These are phyloP conservation scores for Umbelopsis isabellina DNA, from an alignment of 192 early-diverging fungal species.

Conservation along the genomic window DNA sequence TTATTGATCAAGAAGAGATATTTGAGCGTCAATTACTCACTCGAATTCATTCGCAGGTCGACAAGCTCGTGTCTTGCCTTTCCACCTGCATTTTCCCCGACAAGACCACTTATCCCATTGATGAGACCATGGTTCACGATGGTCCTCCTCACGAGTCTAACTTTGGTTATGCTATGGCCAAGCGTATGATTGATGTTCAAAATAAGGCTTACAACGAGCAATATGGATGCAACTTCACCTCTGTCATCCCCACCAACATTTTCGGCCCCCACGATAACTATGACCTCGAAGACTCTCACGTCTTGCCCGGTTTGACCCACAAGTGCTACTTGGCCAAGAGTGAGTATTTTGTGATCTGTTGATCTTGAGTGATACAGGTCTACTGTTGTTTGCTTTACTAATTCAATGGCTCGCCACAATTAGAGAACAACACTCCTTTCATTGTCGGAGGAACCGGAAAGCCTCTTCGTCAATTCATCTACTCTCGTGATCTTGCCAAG, in stretches of 20 bases:
- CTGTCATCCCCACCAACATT: constrained; percentile 82
- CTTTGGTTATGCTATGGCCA: constrained; percentile 82
- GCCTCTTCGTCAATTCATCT: constrained; percentile 84
- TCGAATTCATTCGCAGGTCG: constrained; percentile 48
- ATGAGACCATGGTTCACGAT: constrained; percentile 83
- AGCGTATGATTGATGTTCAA: constrained; percentile 83
- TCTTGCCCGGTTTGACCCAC: constrained; percentile 79
- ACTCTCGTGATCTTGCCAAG: constrained; percentile 77
- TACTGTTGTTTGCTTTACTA: not conserved
- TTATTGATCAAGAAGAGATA: no score
- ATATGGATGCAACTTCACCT: constrained; percentile 79
- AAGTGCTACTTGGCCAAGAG: constrained; percentile 83
- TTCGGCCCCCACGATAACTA: constrained; percentile 85
- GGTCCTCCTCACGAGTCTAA: constrained; percentile 82
- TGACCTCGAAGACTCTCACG: constrained; percentile 77
- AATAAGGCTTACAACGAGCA: constrained; percentile 82
- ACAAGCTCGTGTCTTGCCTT: constrained; percentile 85
- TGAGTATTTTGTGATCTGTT: constrained; percentile 36
- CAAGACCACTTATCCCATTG: constrained; percentile 82
- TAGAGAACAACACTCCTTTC: constrained; percentile 75
- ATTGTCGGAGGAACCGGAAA: constrained; percentile 74
- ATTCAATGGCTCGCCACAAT: not conserved
- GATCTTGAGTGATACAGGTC: not conserved
- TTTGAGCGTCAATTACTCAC: no score
- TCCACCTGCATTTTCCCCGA: constrained; percentile 88